These are phyloP conservation scores for Kalmanozyma brasiliensis DNA, from an alignment of 1,284 basidiomycete species.

Conservation along the genomic window DNA sequence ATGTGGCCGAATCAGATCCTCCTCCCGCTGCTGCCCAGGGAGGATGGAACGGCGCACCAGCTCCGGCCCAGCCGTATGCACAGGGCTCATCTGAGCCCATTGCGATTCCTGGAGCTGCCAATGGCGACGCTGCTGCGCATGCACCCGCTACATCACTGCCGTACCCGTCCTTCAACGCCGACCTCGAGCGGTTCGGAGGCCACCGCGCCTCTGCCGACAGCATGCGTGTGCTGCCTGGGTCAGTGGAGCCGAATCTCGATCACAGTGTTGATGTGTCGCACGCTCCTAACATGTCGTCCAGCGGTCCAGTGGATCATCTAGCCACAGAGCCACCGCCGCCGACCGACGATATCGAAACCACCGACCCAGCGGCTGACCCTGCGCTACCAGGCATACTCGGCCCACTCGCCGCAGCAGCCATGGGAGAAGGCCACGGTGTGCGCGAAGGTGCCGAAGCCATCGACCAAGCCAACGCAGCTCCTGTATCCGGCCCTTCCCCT, in stretches of 20 bases:
- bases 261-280: slow-evolving; percentile 9
- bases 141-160: slow-evolving; percentile 12
- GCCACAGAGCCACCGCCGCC: not conserved
- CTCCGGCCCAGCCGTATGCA: not conserved
- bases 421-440: slow-evolving; percentile 16
- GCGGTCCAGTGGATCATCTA: slow-evolving; percentile 13
- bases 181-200: slow-evolving; percentile 36
- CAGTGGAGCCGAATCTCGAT: slow-evolving; percentile 27
- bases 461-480: not conserved
- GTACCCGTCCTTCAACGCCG: slow-evolving; percentile 31
- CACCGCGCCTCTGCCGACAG: slow-evolving; percentile 38
- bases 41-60: not conserved
- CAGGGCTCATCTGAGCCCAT: slow-evolving; percentile 13
- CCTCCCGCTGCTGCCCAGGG: not conserved
- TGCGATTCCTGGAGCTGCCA: slow-evolving; percentile 10
- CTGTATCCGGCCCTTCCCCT: not conserved
- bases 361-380: slow-evolving; percentile 9
- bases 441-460: slow-evolving; percentile 4
- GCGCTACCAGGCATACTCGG: slow-evolving; percentile 26
- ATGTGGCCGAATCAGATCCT: slow-evolving; percentile 35
- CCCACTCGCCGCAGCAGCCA: slow-evolving; percentile 17
- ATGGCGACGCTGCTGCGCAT: not conserved
- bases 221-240: slow-evolving; percentile 46
- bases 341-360: slow-evolving; percentile 1
- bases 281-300: slow-evolving; percentile 8